Conservation (phyloP, 1,284 basidiomycete species). For the Trichosporon coremiiforme region DNA sequence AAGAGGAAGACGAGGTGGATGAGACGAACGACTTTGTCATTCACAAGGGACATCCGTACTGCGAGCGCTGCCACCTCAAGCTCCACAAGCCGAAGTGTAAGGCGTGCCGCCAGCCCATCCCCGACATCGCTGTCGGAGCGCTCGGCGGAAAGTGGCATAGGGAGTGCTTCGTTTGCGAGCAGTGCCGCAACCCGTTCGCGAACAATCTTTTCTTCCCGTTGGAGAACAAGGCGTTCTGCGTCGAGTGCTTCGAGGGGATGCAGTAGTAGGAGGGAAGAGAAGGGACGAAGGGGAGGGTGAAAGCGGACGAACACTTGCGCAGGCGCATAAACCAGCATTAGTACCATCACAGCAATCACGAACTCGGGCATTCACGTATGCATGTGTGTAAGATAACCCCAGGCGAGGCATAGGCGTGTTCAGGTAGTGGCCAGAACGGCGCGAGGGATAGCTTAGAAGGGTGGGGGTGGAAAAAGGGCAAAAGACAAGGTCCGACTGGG, state of each 20-base stretch:
- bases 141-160: constrained; percentile 90
- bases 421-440: no score
- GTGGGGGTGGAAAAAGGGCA: neutral
- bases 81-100: constrained; percentile 88
- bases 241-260: constrained; percentile 79
- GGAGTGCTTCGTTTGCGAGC: constrained; percentile 91
- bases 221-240: constrained; percentile 76
- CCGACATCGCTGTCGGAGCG: constrained; percentile 83
- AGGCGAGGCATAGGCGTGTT: no score
- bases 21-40: constrained; percentile 78
- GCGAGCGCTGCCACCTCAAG: constrained; percentile 85
- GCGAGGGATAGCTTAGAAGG: no score
- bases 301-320: neutral
- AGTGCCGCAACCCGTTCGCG: constrained; percentile 76
- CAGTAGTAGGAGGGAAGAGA: neutral
- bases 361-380: constrained; percentile 15
- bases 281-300: neutral
- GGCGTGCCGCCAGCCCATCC: constrained; percentile 78
- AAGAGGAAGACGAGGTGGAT: constrained; percentile 63
- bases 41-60: constrained; percentile 91
- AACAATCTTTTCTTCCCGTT: constrained; percentile 82
- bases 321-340: neutral
- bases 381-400: constrained; percentile 9
- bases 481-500: neutral
- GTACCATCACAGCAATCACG: neutral